Evolutionary conservation across 805 yeast genomes (phyloP).

Genomic region (Candida boidinii): DNA sequence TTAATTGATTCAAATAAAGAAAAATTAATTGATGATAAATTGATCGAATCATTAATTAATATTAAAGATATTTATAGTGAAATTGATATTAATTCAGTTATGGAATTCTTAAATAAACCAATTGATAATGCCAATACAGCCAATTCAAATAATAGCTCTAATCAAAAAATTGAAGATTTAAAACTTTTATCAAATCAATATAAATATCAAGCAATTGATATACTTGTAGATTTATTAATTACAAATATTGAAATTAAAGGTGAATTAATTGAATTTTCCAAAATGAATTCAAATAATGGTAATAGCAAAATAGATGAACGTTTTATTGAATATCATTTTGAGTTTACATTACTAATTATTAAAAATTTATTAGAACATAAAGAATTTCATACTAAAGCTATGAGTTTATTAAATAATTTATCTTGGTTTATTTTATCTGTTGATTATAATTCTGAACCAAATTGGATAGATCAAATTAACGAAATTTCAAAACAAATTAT

Average conservation of each 20-base stretch:
- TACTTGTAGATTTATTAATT: constrained; percentile 67
- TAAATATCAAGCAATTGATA: constrained; percentile 64
- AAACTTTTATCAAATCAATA: too few species aligned
- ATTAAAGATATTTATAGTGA: constrained; percentile 18
- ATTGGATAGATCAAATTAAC: constrained; percentile 26
- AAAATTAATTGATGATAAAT: constrained; percentile 12
- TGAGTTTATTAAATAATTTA: constrained; percentile 65
- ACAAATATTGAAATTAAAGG: constrained; percentile 55
- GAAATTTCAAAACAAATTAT: constrained; percentile 16
- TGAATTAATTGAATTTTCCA: constrained; percentile 3
- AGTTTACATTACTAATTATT: constrained; percentile 22
- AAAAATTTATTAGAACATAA: constrained; percentile 30
- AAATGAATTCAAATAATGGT: constrained; percentile 3
- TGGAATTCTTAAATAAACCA: constrained; percentile 15
- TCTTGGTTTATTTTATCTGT: constrained; percentile 37
- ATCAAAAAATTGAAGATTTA: constrained; percentile 35
- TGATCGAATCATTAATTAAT: constrained; percentile 11
- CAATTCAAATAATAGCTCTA: constrained; percentile 26
- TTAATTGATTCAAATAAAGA: constrained; percentile 4
- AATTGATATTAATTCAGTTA: constrained; percentile 25
- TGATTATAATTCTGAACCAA: constrained; percentile 7
- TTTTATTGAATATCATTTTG: constrained; percentile 9
- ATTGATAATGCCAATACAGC: constrained; percentile 26
- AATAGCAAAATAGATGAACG: constrained; percentile 15
- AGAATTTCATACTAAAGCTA: constrained; percentile 45